Conservation (phyloP, 2,329 filamentous ascomycete species). For the Pezicula neosporulosa region DNA sequence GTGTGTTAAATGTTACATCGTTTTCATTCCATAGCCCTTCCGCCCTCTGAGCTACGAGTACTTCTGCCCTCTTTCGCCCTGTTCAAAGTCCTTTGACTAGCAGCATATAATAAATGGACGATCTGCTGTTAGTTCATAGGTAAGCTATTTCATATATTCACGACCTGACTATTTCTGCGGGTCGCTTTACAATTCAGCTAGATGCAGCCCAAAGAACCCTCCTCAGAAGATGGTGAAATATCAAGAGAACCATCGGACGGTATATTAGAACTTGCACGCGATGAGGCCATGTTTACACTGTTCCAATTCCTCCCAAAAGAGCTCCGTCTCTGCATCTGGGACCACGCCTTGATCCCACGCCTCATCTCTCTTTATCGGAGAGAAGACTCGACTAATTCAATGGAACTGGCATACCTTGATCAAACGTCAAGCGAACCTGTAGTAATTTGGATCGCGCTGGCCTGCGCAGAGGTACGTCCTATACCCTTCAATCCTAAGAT, state of each 20-base stretch:
- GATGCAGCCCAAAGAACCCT: no score
- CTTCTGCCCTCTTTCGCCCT: no score
- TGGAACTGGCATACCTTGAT: not conserved
- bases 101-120: no score
- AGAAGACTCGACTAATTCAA: not conserved
- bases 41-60: no score
- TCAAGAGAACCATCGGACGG: not conserved
- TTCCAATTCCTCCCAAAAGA: constrained; percentile 1
- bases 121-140: no score
- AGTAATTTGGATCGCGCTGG: not conserved
- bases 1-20: no score
- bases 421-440: not conserved
- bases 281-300: not conserved
- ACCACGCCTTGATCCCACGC: not conserved
- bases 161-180: no score
- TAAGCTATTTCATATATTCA: no score
- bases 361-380: not conserved
- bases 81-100: no score
- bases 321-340: not conserved
- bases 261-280: not conserved
- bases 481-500: not conserved
- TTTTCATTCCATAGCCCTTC: no score
- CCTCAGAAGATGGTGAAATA: not conserved
- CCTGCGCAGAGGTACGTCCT: not conserved
- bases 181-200: no score